Evolutionary conservation across 805 yeast species (phyloP).

Genomic region (Sporopachydermia quercuum): DNA sequence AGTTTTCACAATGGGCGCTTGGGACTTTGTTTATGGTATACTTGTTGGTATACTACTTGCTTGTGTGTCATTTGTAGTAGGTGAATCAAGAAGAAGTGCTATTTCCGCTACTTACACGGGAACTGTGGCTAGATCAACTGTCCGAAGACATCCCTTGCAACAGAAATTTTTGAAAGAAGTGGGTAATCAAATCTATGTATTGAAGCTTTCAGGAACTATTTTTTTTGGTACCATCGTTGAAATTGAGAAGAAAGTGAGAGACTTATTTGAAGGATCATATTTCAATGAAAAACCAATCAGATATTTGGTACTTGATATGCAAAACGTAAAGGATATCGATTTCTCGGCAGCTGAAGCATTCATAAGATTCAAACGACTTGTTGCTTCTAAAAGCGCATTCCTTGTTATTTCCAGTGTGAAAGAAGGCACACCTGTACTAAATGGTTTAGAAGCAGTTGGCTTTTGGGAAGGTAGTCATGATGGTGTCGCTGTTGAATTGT

Average conservation of each 20-base stretch:
- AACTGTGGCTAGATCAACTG: conserved; percentile 79
- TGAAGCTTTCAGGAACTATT: conserved; percentile 75
- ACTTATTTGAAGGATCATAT: conserved; percentile 39
- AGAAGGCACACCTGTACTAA: conserved; percentile 49
- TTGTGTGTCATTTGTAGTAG: conserved; percentile 88
- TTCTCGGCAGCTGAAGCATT: conserved; percentile 95
- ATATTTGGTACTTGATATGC: conserved; percentile 74
- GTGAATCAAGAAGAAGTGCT: conserved; percentile 74
- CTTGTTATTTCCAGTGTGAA: conserved; percentile 67
- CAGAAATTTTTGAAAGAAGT: conserved; percentile 72
- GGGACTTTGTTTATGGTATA: conserved; percentile 90
- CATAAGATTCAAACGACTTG: conserved; percentile 66
- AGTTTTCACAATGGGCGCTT: conserved; percentile 88
- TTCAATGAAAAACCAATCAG: conserved; percentile 46
- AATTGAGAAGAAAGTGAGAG: conserved; percentile 62
- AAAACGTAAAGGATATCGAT: conserved; percentile 65
- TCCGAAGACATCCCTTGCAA: conserved; percentile 79
- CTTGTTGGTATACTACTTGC: conserved; percentile 83
- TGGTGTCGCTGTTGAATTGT: conserved; percentile 40
- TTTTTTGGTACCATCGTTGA: conserved; percentile 95
- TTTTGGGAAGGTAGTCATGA: conserved; percentile 41
- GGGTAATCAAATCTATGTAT: conserved; percentile 79
- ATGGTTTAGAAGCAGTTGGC: conserved; percentile 72
- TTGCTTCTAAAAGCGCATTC: conserved; percentile 52
- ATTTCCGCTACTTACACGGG: conserved; percentile 77